Conservation (phyloP, 371 early-diverging fungal genomes). For the Entomophthora muscae region DNA sequence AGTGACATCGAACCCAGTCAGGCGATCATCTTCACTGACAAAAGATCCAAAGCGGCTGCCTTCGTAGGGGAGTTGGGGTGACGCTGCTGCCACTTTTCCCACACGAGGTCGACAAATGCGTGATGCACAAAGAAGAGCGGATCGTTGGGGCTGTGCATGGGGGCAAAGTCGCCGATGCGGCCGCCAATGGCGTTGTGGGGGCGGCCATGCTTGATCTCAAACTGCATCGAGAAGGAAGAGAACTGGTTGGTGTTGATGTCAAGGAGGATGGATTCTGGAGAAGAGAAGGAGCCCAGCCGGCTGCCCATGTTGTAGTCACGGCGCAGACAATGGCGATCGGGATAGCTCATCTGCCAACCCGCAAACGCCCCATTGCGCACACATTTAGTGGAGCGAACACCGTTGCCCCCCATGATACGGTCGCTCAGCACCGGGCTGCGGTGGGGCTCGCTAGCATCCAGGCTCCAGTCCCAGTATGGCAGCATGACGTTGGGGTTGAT, state of each 20-base stretch:
- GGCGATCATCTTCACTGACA: too few species aligned
- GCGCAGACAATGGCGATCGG: constrained; percentile 14
- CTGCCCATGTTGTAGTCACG: constrained; percentile 11
- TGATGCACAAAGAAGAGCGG: constrained; percentile 28
- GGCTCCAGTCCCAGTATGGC: constrained; percentile 34
- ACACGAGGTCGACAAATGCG: constrained; percentile 24
- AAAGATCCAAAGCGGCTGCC: too few species aligned
- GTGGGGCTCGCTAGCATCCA: constrained; percentile 14
- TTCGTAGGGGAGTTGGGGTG: too few species aligned
- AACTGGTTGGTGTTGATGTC: too few species aligned
- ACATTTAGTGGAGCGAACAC: constrained; percentile 12
- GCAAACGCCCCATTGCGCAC: constrained; percentile 13
- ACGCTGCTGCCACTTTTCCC: constrained; percentile 22
- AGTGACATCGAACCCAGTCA: too few species aligned
- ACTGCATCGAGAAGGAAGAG: too few species aligned
- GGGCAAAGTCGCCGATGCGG: too few species aligned
- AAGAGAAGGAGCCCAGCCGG: constrained; percentile 17
- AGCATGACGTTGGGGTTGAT: constrained; percentile 20
- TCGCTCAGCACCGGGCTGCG: constrained; percentile 8
- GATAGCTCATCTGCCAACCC: not conserved
- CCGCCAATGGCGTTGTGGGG: too few species aligned
- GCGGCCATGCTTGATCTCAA: too few species aligned
- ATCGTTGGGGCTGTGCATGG: too few species aligned
- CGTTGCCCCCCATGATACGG: constrained; percentile 13
- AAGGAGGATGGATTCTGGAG: too few species aligned